Percentiles rank a stretch among this genome's conserved stretches.
Evolutionary conservation across 768 basidiomycete genomes (phyloP).

Genomic region (Boletus speciosus): DNA sequence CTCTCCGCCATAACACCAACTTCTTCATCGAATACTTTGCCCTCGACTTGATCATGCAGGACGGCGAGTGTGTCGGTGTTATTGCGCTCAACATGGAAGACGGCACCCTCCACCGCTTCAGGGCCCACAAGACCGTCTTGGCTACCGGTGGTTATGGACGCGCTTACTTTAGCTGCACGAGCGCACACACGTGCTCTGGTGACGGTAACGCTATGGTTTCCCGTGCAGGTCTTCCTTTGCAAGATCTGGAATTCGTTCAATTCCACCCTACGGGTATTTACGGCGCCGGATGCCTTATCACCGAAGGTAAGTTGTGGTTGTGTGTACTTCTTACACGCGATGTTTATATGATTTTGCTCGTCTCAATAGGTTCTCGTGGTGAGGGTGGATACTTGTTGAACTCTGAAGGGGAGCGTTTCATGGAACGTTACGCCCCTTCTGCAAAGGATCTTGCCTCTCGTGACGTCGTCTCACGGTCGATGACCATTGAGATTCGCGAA

Average conservation of each 20-base stretch:
- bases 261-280: conserved; percentile 99
- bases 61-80: conserved; percentile 98
- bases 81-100: conserved; percentile 99
- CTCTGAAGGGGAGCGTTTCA: conserved; percentile 98
- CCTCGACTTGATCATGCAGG: conserved; percentile 98
- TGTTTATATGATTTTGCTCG: neutral
- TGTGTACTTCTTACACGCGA: neutral
- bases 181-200: conserved; percentile 98
- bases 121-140: conserved; percentile 95
- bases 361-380: conserved; percentile 81
- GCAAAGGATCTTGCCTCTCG: conserved; percentile 99
- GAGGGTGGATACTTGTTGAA: conserved; percentile 99
- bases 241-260: conserved; percentile 99
- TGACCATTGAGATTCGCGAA: conserved; percentile 98
- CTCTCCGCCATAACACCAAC: conserved; percentile 97
- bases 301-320: conserved; percentile 66
- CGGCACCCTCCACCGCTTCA: conserved; percentile 97
- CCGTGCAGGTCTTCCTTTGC: conserved; percentile 92
- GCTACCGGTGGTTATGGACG: conserved; percentile 99
- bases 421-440: conserved; percentile 99
- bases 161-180: conserved; percentile 97
- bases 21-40: conserved; percentile 99
- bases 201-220: conserved; percentile 99
- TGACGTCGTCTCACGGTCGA: conserved; percentile 98
- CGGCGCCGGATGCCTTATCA: conserved; percentile 98